Evolutionary conservation across 805 yeast genomes (phyloP), one percentile per base, ranked within the genome.

Genomic region (Metschnikowia gelsemii): DNA sequence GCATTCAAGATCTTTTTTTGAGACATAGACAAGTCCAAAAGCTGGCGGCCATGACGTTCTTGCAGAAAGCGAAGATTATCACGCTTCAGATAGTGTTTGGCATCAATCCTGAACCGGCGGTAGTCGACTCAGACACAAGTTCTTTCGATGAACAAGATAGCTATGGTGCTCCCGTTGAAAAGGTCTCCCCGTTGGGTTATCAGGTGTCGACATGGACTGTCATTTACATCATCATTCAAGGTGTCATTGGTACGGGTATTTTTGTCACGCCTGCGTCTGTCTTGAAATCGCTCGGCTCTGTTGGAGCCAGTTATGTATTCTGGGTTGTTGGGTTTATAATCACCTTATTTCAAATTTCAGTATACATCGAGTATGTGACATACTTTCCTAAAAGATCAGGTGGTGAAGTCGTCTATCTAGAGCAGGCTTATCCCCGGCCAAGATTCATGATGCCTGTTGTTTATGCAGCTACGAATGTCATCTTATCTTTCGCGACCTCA

Each of bases 171-270:
- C 75, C 76, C 8, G 66, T 68, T 6, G 76, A 72, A 43, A 52
- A 54, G 19, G 52, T 46, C 6, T 67, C 66, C 26, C 72, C 71
- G 1, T 52, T 67, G 43, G 71, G 71, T 4, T 57, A 69, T 56
- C 74, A 72, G 38, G 63, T 49, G 56, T 66, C 32, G 56, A 30
- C 50, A 2, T 40, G 35, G 40, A 47, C 83, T 32, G 85, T 89
- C 40, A 72, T 82, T 39, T 83, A 84, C 38, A 64, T 82, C 43
- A 78, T 82, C 42, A 68, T 82, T 52, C 83, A 82, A 49, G 78
- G 89, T 50, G 78, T 84, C 67, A 70, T 84, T 32, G 90, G 90
- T 48, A 83, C 89, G 0, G 89, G 89, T 62, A 82, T 84, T 35
- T 84, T 84, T 57, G 78, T 84, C 9, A 81, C 85, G 0, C 86